Conservation (phyloP, 352 stramenopile species). For the Phytophthora pisi region DNA sequence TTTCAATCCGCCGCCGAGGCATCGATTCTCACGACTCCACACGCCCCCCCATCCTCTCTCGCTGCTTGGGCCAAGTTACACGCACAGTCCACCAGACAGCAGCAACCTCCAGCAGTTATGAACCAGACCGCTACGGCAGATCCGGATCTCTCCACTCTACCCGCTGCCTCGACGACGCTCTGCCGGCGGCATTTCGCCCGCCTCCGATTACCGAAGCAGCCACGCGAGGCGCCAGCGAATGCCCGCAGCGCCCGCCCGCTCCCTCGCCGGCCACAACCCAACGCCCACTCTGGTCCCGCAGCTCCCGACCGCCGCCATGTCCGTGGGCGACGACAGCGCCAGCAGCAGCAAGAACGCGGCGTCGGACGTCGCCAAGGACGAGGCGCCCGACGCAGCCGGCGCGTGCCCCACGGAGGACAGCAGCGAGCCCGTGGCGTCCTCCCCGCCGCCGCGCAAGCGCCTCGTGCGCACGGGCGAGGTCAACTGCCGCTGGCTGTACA, state of each 20-base stretch:
- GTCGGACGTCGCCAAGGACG: slow-evolving; percentile 19
- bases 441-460: slow-evolving; percentile 40
- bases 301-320: slow-evolving; percentile 18
- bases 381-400: neutral
- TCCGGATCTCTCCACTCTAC: slow-evolving; percentile 30
- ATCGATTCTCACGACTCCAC: neutral
- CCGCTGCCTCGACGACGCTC: slow-evolving; percentile 6
- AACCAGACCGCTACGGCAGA: slow-evolving; percentile 26
- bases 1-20: neutral
- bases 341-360: slow-evolving; percentile 12
- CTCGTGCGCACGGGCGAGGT: slow-evolving; percentile 69
- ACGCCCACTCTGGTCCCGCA: neutral
- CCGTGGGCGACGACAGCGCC: slow-evolving; percentile 44
- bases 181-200: slow-evolving; percentile 22
- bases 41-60: slow-evolving; percentile 7
- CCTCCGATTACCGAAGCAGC: slow-evolving; percentile 10
- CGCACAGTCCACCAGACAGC: neutral
- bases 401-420: slow-evolving; percentile 18
- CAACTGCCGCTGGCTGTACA: slow-evolving; percentile 86
- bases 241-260: slow-evolving; percentile 13
- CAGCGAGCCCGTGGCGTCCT: slow-evolving; percentile 18
- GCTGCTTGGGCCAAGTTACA: slow-evolving; percentile 22
- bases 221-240: slow-evolving; percentile 23
- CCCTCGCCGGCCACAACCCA: slow-evolving; percentile 2
- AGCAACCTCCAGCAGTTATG: slow-evolving; percentile 31